phyloP scores from a whole-genome alignment of 139 green algal species.

The Chlorella sp. region DNA sequence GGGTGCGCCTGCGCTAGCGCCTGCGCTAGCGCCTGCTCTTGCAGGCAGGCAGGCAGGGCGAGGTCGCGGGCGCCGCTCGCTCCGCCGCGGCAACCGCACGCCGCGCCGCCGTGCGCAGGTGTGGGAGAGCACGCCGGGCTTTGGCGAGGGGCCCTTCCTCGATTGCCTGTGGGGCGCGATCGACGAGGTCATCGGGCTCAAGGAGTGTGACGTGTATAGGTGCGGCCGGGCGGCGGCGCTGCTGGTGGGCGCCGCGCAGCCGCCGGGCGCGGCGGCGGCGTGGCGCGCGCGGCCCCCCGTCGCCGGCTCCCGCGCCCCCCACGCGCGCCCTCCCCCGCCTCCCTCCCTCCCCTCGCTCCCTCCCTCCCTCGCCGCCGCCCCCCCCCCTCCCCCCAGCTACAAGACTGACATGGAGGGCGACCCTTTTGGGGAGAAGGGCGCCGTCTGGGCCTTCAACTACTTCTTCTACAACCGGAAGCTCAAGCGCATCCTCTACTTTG shows the following conservation, averaged over 20 bases:
- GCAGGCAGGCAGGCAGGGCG: too few relatives aligned
- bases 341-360: not conserved
- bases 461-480: conserved; percentile 99
- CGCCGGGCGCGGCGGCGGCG: too few relatives aligned
- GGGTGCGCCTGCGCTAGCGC: too few relatives aligned
- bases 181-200: conserved; percentile 90
- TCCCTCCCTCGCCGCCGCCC: not conserved
- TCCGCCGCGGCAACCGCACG: too few relatives aligned
- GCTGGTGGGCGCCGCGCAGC: too few relatives aligned
- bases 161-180: conserved; percentile 90
- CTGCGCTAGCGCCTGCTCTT: too few relatives aligned
- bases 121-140: conserved; percentile 82
- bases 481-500: conserved; percentile 92
- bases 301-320: not conserved
- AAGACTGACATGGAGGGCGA: conserved; percentile 83
- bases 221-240: too few relatives aligned
- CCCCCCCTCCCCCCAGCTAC: conserved; percentile 51
- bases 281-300: too few relatives aligned
- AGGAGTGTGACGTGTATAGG: conserved; percentile 94
- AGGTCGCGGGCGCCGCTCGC: too few relatives aligned
- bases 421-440: conserved; percentile 86
- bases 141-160: conserved; percentile 79
- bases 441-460: conserved; percentile 96
- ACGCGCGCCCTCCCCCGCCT: too few relatives aligned
- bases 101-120: conserved; percentile 51